phyloP scores from a whole-genome alignment of 345 rosid species.

The Populus pruinosa region DNA sequence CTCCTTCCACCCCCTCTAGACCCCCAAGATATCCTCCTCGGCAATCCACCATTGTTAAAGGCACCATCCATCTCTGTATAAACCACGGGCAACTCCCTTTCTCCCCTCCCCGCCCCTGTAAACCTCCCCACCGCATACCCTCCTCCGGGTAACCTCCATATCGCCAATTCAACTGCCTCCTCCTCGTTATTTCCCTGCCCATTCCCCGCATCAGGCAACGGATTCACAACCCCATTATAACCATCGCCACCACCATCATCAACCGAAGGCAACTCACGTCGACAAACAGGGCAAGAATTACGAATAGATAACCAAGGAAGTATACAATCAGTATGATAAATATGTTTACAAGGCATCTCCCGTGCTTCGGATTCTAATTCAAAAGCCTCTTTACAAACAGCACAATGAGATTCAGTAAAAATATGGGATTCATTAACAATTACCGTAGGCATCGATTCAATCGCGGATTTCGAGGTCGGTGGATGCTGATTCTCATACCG shows the following conservation, averaged over 20 bases:
- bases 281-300: conserved; percentile 91
- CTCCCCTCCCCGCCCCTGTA: conserved; percentile 67
- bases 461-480: conserved; percentile 83
- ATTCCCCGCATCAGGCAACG: neutral
- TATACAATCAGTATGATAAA: conserved; percentile 85
- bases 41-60: conserved; percentile 54
- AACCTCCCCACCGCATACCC: conserved; percentile 95
- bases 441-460: conserved; percentile 71
- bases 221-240: neutral
- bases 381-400: conserved; percentile 84
- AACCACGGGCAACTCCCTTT: conserved; percentile 75
- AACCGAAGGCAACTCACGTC: conserved; percentile 69
- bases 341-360: conserved; percentile 95
- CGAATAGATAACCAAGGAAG: conserved; percentile 87
- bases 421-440: conserved; percentile 42
- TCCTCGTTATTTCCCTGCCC: conserved; percentile 14
- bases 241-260: conserved; percentile 7
- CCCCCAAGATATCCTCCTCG: conserved; percentile 77
- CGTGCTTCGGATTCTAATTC: conserved; percentile 60
- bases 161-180: conserved; percentile 73
- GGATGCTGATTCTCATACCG: conserved; percentile 47
- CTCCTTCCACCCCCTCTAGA: conserved; percentile 50
- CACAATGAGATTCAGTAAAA: conserved; percentile 62
- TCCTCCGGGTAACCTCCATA: conserved; percentile 93
- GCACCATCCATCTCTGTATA: conserved; percentile 93